phyloP scores from a whole-genome alignment of 768 basidiomycete genomes.

The Infundibulicybe gibba region DNA sequence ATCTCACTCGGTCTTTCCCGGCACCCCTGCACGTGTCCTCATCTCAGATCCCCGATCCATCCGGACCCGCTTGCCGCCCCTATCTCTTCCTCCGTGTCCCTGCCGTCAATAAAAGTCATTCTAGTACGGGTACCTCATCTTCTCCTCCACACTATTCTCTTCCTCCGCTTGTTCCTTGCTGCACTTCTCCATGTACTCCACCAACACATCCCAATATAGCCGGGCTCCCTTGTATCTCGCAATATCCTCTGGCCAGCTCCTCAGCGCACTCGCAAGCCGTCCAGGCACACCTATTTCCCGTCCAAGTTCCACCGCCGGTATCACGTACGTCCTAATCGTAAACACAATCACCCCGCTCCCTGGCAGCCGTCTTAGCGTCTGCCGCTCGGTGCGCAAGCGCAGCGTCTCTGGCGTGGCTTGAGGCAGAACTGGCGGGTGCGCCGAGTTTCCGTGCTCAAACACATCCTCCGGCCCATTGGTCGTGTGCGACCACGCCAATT shows the following conservation, averaged over 20 bases:
- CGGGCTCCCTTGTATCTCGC: conserved; percentile 41
- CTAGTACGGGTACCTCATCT: neutral
- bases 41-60: no score
- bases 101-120: no score
- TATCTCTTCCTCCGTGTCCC: no score
- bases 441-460: conserved; percentile 11
- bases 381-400: conserved; percentile 59
- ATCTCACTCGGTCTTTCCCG: no score
- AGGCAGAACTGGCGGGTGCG: conserved; percentile 10
- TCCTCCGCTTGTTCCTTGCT: conserved; percentile 13
- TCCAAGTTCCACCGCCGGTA: conserved; percentile 46
- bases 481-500: conserved; percentile 53
- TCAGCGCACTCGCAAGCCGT: conserved; percentile 58
- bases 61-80: no score
- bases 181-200: conserved; percentile 30
- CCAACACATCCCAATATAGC: conserved; percentile 12
- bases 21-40: no score
- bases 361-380: conserved; percentile 63
- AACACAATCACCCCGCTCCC: conserved; percentile 64
- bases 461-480: conserved; percentile 26
- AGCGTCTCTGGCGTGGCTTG: conserved; percentile 38
- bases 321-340: conserved; percentile 65
- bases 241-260: conserved; percentile 66
- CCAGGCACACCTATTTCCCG: conserved; percentile 57
- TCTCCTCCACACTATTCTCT: conserved; percentile 5